Base-by-base conservation (phyloP, 1,284 basidiomycete genomes). In the Mycosarcoma maydis region DNA sequence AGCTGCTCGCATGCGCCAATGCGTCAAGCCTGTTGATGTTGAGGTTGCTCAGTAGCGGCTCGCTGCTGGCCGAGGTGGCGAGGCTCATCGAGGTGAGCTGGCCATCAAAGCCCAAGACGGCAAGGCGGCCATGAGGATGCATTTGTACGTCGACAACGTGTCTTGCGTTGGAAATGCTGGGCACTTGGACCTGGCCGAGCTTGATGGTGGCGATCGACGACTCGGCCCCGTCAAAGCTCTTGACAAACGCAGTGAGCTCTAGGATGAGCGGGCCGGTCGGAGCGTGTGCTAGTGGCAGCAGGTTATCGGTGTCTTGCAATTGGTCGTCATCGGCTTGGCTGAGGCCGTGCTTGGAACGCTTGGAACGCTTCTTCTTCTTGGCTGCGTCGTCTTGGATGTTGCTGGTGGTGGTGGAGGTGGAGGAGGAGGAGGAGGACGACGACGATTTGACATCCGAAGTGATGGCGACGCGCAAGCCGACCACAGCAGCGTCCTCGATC, bases 291-390 rank as follows among this genome's bases (percentile, higher is more conserved):
- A 46, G 16, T 6, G 55, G 23, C 6, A 53, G 17, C 19, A 37
- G 30, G 40, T 32, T 40, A 30, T 37, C 36, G 13, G 20, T 7
- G 2, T 47, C 22, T 17, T 49, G 26, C 6, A 24, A 17, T 13
- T 56, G 29, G 23, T 54, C 46, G 10, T 58, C 55, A 9, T 45
- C 46, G 26, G 5, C 24, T 3, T 40, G 22, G 45, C 44, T 56
- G 24, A 14, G 34, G n/a, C 17, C 43, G 37, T 61, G 57, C 20
- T 49, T 57, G 49, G 61, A 65, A 10, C 61, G 61, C 30, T 65
- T 69, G 40, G 49, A 44, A 6, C 61, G 50, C 30, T 60, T 64
- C 38, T 58, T 66, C 54, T 71, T 66, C 24, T 70, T 70, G 47
- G 40, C 40, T 6, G 43, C 23, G 22, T 48, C 44, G 19, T 54